These are phyloP conservation scores for Arabidopsis hybrid DNA, from an alignment of 441 rosid genomes.

Conservation along the genomic window DNA sequence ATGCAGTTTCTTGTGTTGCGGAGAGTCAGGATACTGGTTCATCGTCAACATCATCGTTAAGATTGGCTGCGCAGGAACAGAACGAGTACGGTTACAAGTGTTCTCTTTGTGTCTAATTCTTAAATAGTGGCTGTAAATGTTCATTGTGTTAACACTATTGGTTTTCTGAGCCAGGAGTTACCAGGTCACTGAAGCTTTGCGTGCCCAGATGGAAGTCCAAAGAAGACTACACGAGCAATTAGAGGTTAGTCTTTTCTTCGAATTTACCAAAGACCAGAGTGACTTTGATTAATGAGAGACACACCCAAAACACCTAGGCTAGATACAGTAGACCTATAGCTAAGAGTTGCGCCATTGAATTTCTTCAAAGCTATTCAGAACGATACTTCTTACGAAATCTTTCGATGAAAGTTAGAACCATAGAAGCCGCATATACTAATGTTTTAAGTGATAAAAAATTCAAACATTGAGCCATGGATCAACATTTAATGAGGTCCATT, in stretches of 20 bases:
- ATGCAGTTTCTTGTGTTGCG: constrained; percentile 75
- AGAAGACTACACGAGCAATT: constrained; percentile 90
- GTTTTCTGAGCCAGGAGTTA: constrained; percentile 62
- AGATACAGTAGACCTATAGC: not conserved
- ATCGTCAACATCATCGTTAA: constrained; percentile 74
- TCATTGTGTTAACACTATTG: not conserved
- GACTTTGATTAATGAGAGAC: not conserved
- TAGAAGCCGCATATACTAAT: not conserved
- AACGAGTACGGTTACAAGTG: constrained; percentile 65
- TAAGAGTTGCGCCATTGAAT: not conserved
- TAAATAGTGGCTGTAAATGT: no score
- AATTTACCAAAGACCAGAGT: not conserved
- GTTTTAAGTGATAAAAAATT: not conserved
- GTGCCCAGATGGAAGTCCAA: constrained; percentile 98
- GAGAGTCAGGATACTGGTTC: constrained; percentile 92
- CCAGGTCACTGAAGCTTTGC: constrained; percentile 90
- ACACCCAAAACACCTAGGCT: no score
- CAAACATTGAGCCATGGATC: constrained; percentile 7
- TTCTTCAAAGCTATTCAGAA: not conserved
- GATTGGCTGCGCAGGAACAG: constrained; percentile 69
- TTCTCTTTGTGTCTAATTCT: no score
- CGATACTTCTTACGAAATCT: not conserved
- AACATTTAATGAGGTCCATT: constrained; percentile 25
- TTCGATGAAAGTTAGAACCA: not conserved
- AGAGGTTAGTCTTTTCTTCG: constrained; percentile 64